Evolutionary conservation across 2,329 filamentous ascomycete species (phyloP).

Genomic region (Nemania abortiva): DNA sequence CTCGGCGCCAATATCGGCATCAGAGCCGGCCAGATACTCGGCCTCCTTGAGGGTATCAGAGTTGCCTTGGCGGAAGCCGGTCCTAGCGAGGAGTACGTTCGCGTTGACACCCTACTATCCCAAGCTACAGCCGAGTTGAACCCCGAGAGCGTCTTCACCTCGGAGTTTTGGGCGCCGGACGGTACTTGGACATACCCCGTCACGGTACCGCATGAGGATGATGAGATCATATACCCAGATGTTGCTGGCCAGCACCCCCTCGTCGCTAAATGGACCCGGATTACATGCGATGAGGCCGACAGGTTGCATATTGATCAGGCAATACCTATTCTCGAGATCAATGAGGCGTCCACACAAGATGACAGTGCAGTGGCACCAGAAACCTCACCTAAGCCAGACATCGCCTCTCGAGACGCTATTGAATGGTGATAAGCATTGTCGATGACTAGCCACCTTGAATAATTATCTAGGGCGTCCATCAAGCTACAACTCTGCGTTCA

Average conservation of each 20-base stretch:
- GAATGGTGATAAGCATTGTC: slow-evolving; percentile 21
- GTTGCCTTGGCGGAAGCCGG: slow-evolving; percentile 58
- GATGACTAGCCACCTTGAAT: neutral
- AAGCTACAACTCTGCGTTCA: too few species aligned
- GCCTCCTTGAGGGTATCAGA: slow-evolving; percentile 79
- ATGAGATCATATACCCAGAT: slow-evolving; percentile 62
- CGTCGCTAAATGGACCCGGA: slow-evolving; percentile 69
- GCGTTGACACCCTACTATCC: slow-evolving; percentile 54
- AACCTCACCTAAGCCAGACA: slow-evolving; percentile 1
- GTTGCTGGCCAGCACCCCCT: slow-evolving; percentile 77
- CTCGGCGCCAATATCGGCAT: slow-evolving; percentile 85
- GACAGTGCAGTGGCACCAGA: neutral
- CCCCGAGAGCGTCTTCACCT: slow-evolving; percentile 71
- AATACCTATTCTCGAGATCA: slow-evolving; percentile 29
- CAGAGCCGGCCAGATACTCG: slow-evolving; percentile 79
- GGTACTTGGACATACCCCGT: slow-evolving; percentile 78
- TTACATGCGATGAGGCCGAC: slow-evolving; percentile 57
- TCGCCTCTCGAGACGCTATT: slow-evolving; percentile 22
- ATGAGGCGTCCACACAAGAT: neutral
- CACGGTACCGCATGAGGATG: slow-evolving; percentile 46
- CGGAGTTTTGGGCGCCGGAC: slow-evolving; percentile 75
- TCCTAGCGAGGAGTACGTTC: slow-evolving; percentile 39
- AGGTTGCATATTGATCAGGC: slow-evolving; percentile 51
- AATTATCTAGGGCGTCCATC: too few species aligned
- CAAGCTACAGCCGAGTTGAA: slow-evolving; percentile 70